phyloP scores from a whole-genome alignment of 495 filamentous ascomycete genomes.

The Lasiosphaeriaceae sp. region DNA sequence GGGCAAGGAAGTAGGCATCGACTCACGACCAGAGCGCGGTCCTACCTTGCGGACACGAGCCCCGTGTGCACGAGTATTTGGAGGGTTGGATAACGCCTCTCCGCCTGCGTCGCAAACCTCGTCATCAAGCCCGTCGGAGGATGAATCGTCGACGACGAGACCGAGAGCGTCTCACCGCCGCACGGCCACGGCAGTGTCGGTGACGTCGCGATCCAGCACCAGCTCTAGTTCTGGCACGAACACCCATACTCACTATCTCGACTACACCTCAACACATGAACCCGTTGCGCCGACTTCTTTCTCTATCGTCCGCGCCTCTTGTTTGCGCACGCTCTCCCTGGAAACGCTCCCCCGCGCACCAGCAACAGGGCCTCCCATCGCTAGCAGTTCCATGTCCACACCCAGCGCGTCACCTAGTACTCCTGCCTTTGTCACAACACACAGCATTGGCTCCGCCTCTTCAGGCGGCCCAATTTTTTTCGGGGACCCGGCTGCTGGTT shows the following conservation, averaged over 20 bases:
- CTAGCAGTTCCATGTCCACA: slow-evolving; percentile 30
- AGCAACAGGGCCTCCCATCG: slow-evolving; percentile 25
- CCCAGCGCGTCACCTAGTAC: slow-evolving; percentile 32
- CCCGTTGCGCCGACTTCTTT: slow-evolving; percentile 73
- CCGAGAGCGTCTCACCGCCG: slow-evolving; percentile 25
- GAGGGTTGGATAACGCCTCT: slow-evolving; percentile 31
- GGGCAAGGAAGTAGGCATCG: slow-evolving; percentile 24
- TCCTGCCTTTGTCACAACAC: slow-evolving; percentile 50
- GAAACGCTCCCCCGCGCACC: slow-evolving; percentile 73
- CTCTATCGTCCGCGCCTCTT: slow-evolving; percentile 78
- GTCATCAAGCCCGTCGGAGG: slow-evolving; percentile 43
- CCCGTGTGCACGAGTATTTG: slow-evolving; percentile 47
- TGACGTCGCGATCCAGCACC: slow-evolving; percentile 41
- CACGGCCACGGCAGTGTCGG: slow-evolving; percentile 24
- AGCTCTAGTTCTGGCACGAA: slow-evolving; percentile 49
- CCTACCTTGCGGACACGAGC: slow-evolving; percentile 46
- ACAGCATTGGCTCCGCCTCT: slow-evolving; percentile 34
- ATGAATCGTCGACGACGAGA: slow-evolving; percentile 24
- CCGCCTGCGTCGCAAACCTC: slow-evolving; percentile 43
- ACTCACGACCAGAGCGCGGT: slow-evolving; percentile 27
- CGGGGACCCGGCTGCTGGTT: slow-evolving; percentile 74
- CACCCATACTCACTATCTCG: slow-evolving; percentile 76
- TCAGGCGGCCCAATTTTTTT: slow-evolving; percentile 78
- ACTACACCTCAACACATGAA: slow-evolving; percentile 81
- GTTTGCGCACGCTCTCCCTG: slow-evolving; percentile 79